Conservation (phyloP, 768 basidiomycete species). For the Baorangia bicolor region DNA sequence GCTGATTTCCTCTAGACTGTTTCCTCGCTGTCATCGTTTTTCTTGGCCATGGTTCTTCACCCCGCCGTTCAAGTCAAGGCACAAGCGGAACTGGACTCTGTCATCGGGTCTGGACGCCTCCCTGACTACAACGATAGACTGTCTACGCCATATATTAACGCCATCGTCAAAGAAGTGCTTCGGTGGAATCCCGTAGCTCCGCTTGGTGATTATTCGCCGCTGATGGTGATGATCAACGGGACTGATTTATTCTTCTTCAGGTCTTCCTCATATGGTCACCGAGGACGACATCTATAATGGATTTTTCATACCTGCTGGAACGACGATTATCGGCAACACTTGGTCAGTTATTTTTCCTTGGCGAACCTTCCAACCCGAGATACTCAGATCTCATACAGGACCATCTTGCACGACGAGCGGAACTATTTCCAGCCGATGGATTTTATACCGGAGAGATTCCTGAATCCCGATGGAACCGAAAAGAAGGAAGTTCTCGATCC, state of each 20-base stretch:
- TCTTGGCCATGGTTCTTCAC: slow-evolving; percentile 31
- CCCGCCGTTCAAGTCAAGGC: slow-evolving; percentile 31
- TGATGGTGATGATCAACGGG: slow-evolving; percentile 9
- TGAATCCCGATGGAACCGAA: slow-evolving; percentile 38
- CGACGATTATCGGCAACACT: slow-evolving; percentile 58
- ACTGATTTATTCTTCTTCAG: slow-evolving; percentile 15
- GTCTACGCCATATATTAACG: slow-evolving; percentile 27
- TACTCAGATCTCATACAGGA: slow-evolving; percentile 27
- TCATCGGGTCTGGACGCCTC: slow-evolving; percentile 28
- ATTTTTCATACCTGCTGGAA: slow-evolving; percentile 35
- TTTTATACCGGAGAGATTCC: slow-evolving; percentile 41
- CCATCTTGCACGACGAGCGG: slow-evolving; percentile 38
- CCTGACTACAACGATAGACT: slow-evolving; percentile 32
- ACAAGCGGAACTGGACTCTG: slow-evolving; percentile 28
- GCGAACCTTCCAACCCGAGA: background rate
- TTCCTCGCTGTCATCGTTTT: slow-evolving; percentile 31
- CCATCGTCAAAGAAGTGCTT: slow-evolving; percentile 33
- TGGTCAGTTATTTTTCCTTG: slow-evolving; percentile 38
- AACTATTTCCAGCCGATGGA: slow-evolving; percentile 34
- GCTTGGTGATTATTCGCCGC: slow-evolving; percentile 27
- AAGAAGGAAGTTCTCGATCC: slow-evolving; percentile 32
- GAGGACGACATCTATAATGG: slow-evolving; percentile 31
- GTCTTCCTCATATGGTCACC: slow-evolving; percentile 35
- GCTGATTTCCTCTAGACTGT: slow-evolving; percentile 23
- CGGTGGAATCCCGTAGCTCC: slow-evolving; percentile 35